A percentile compares a stretch with the other conserved stretches of the same genome.
phyloP scores from a whole-genome alignment of 129 eudicot genomes.

The Deinandra increscens region DNA sequence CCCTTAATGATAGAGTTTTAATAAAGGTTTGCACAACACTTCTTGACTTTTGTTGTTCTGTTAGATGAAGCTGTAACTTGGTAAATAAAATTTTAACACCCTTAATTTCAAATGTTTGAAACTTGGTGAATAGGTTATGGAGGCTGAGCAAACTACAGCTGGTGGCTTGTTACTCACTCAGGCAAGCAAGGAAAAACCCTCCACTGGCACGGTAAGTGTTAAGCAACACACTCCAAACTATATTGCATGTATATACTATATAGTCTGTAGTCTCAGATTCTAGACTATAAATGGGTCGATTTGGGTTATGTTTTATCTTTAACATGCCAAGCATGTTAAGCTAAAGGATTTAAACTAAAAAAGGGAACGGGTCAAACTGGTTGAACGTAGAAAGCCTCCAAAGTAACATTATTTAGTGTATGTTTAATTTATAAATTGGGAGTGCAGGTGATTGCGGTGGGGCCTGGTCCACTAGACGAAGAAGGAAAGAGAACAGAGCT shows the following conservation, averaged over 20 bases:
- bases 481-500: constrained; percentile 73
- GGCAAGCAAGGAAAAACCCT: constrained; percentile 73
- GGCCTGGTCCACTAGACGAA: constrained; percentile 75
- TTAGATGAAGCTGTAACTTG: background rate
- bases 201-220: constrained; percentile 70
- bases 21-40: constrained; percentile 50
- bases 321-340: background rate
- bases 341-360: background rate
- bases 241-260: background rate
- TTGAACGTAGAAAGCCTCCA: background rate
- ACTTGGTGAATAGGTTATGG: constrained; percentile 46
- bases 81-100: background rate
- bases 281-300: background rate
- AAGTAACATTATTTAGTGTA: background rate
- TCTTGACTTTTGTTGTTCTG: background rate
- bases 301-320: background rate
- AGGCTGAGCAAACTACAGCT: constrained; percentile 74
- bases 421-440: background rate
- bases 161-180: constrained; percentile 77
- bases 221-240: background rate
- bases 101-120: background rate
- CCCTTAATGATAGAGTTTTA: constrained; percentile 73
- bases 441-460: constrained; percentile 77
- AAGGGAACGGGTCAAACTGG: background rate
- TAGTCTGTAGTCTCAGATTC: background rate